Conservation (phyloP, 306 rosid genomes). For the Trifolium dubium region DNA sequence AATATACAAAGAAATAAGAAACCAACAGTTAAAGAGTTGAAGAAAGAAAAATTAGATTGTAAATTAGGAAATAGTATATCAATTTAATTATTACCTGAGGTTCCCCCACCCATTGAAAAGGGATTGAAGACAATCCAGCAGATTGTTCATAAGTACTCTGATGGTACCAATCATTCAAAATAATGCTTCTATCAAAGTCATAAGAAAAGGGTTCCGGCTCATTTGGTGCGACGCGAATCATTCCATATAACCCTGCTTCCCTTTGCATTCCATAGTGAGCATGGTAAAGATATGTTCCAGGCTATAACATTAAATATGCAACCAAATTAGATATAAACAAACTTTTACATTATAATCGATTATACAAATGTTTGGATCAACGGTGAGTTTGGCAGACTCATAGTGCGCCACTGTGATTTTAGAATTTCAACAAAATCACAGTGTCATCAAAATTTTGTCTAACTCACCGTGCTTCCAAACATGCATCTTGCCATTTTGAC, state of each 20-base stretch:
- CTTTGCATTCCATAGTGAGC: slow-evolving; percentile 97
- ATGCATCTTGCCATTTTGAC: not conserved
- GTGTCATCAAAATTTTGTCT: not conserved
- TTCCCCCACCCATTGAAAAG: slow-evolving; percentile 66
- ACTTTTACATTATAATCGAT: not conserved
- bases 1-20: not conserved
- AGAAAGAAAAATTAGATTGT: not conserved
- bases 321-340: not conserved
- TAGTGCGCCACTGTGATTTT: not conserved
- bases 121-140: slow-evolving; percentile 61
- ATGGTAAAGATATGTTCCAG: slow-evolving; percentile 86
- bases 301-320: slow-evolving; percentile 44
- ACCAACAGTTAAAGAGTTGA: slow-evolving; percentile 8
- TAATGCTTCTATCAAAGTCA: slow-evolving; percentile 75
- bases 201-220: slow-evolving; percentile 77
- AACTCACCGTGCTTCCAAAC: not conserved
- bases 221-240: slow-evolving; percentile 65
- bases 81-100: slow-evolving; percentile 62
- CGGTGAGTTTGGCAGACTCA: not conserved
- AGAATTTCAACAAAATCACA: not conserved
- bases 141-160: slow-evolving; percentile 67
- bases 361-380: not conserved
- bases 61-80: not conserved
- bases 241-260: slow-evolving; percentile 78
- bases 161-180: slow-evolving; percentile 89